Percentiles rank a stretch among this genome's conserved stretches.
These are phyloP conservation scores for Astragalus membranaceus DNA, from an alignment of 306 rosid genomes.

Conservation along the genomic window DNA sequence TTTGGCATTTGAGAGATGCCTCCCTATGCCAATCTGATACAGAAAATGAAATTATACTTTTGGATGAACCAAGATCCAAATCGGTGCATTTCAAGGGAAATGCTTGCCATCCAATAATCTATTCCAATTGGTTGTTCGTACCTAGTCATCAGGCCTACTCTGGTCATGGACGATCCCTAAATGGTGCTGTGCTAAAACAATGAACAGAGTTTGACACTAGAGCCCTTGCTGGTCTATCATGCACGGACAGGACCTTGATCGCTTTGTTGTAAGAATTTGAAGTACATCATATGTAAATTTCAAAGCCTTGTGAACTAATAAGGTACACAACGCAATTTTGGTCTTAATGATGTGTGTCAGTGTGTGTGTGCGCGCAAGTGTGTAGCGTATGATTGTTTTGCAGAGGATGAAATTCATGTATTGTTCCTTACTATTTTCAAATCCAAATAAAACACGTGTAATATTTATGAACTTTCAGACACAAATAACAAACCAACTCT, in stretches of 20 bases:
- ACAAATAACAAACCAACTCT: no score
- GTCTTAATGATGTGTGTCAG: background rate
- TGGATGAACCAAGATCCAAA: slow-evolving; percentile 10
- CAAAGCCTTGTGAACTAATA: background rate
- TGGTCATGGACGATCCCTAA: slow-evolving; percentile 7
- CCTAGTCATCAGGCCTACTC: background rate
- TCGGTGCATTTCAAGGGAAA: background rate
- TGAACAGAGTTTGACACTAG: slow-evolving; percentile 2
- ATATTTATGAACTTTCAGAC: no score
- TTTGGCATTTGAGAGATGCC: slow-evolving; percentile 6
- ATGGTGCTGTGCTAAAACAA: background rate
- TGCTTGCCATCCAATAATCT: background rate
- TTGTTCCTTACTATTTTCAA: no score
- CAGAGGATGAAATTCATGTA: no score
- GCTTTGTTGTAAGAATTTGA: background rate
- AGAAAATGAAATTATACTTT: background rate
- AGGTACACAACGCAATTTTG: background rate
- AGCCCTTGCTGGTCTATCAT: background rate
- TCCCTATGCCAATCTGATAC: background rate
- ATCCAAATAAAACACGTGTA: no score
- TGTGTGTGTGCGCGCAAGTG: no score
- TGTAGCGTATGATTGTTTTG: background rate
- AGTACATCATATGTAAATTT: slow-evolving; percentile 9
- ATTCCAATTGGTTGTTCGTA: background rate
- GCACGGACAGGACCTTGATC: background rate